Evolutionary conservation across 2,329 filamentous ascomycete species (phyloP), one percentile per base, ranked within the genome.

Genomic region (Karstenula rhodostoma): DNA sequence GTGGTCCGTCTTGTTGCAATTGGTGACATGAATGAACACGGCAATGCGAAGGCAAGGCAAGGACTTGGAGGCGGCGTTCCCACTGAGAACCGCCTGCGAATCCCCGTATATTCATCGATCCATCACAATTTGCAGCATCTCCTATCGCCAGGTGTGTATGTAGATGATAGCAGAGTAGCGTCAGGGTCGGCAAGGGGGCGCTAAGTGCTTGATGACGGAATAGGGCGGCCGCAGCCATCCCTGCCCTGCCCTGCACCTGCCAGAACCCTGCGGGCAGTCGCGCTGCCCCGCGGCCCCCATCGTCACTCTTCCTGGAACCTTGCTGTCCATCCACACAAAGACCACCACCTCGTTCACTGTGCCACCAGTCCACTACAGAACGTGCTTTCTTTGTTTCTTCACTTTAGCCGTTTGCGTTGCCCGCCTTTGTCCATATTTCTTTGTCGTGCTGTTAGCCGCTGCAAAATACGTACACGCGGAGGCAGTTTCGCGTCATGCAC

Each of bases 391-490:
- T 33, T 22, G 10, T 22, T 22, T 5, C 25, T 35, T 33, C 27
- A 13, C 33, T 9, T 29, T 17, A 25, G 22, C 40, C 44, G 23
- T 42, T 57, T 49, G 33, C 54, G 17, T 33, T 22, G 37, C 7
- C 9, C 15, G n/a, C 33, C 54, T 49, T 57, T 57, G 37, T 57
- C n/a, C 7, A n/a, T 15, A 3, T 32, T n/a, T 23, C 44, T 57
- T 57, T 48, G 33, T 49, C 22, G 23, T 33, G n/a, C 51, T 44
- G 51, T 17, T 22, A 23, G 9, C 23, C 19, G 29, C 29, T 35
- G 23, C 23, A 44, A 23, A 22, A 10, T 55, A 29, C 27, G 43
- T 43, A 32, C 37, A 32, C 29, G 22, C 46, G 19, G 44, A 32
- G 32, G 29, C 25, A 46, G n/a, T n/a, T 13, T 27, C 32, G 44